A percentile compares a stretch with the other conserved stretches of the same genome.
These are phyloP conservation scores for Daedaleopsis nitida DNA, from an alignment of 768 basidiomycete species.

Conservation along the genomic window DNA sequence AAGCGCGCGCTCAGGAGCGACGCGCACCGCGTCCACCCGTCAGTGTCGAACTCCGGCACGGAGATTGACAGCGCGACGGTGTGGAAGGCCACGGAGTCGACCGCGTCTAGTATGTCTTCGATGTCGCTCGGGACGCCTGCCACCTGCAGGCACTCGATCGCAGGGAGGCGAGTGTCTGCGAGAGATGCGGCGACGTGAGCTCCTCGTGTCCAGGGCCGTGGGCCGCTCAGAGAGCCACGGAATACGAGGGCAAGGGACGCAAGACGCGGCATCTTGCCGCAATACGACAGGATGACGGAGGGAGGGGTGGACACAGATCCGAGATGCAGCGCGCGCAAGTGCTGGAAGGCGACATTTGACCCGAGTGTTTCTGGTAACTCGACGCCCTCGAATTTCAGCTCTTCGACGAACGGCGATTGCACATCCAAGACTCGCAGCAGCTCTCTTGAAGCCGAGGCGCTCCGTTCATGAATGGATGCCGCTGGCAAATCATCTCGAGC, in stretches of 20 bases:
- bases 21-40: slow-evolving; percentile 4
- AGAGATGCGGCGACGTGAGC: neutral
- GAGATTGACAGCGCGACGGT: neutral
- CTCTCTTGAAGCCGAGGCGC: neutral
- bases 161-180: neutral
- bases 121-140: slow-evolving; percentile 5
- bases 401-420: slow-evolving; percentile 9
- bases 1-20: slow-evolving; percentile 5
- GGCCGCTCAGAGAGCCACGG: neutral
- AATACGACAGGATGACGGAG: slow-evolving; percentile 5
- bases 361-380: slow-evolving; percentile 2
- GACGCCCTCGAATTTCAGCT: slow-evolving; percentile 10
- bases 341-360: slow-evolving; percentile 2
- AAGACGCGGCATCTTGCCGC: slow-evolving; percentile 9
- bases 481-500: neutral
- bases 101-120: slow-evolving; percentile 5
- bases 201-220: neutral
- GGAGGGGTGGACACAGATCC: slow-evolving; percentile 3
- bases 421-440: neutral
- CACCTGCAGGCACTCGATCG: slow-evolving; percentile 3
- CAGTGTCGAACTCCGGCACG: slow-evolving; percentile 3
- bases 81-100: neutral
- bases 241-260: slow-evolving; percentile 6
- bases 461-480: neutral
- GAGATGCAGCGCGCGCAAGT: slow-evolving; percentile 9